Evolutionary conservation across 2,329 filamentous ascomycete genomes (phyloP).

Genomic region (Phialocephala subalpina): DNA sequence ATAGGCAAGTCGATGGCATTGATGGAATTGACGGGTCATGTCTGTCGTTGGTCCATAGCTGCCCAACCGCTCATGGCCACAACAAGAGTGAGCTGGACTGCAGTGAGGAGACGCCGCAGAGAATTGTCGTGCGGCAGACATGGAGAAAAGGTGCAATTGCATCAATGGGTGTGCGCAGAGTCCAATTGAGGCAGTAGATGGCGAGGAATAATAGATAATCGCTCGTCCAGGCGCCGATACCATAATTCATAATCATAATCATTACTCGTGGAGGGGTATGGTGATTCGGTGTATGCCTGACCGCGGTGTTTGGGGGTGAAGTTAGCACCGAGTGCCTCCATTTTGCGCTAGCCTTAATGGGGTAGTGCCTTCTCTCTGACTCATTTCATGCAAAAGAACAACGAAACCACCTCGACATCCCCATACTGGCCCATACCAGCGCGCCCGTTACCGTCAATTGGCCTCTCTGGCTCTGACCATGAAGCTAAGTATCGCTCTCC

Average conservation of each 20-base stretch:
- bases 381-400: too few species aligned
- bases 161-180: neutral
- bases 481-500: neutral
- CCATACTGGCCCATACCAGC: too few species aligned
- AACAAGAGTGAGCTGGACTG: constrained; percentile 5
- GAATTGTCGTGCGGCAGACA: neutral
- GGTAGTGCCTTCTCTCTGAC: too few species aligned
- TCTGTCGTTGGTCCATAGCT: neutral
- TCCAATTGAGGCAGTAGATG: neutral
- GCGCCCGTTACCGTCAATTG: neutral
- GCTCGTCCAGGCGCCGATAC: neutral
- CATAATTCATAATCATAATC: neutral
- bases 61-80: constrained; percentile 13
- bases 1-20: neutral
- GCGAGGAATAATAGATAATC: neutral
- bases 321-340: too few species aligned
- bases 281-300: neutral
- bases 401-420: too few species aligned
- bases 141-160: neutral
- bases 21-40: neutral
- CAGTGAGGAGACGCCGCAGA: constrained; percentile 6
- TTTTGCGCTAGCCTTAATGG: too few species aligned
- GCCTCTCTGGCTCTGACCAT: neutral
- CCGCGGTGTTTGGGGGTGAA: too few species aligned
- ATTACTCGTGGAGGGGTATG: neutral